phyloP scores from a whole-genome alignment of 2,329 filamentous ascomycete genomes.

The Diplocarpon rosae region DNA sequence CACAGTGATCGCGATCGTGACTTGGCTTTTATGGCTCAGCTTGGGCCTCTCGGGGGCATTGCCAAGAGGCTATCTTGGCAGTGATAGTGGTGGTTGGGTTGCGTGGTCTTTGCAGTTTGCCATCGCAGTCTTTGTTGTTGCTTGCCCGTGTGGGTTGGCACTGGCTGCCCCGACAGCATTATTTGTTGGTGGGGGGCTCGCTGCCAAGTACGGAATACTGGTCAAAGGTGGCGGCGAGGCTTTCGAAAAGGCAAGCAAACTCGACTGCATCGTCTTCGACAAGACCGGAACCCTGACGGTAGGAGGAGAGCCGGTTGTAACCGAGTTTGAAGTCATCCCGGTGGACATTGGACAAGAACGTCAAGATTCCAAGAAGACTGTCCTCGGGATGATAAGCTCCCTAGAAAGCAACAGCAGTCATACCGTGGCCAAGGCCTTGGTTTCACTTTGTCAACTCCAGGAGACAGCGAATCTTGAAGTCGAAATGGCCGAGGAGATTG shows the following conservation, averaged over 20 bases:
- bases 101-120: conserved; percentile 71
- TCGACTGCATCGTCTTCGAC: conserved; percentile 47
- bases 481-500: conserved; percentile 48
- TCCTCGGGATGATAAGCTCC: conserved; percentile 45
- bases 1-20: conserved; percentile 55
- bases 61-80: conserved; percentile 43
- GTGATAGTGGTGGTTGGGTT: conserved; percentile 45
- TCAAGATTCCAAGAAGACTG: conserved; percentile 10
- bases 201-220: conserved; percentile 44
- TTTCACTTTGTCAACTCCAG: conserved; percentile 44
- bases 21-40: conserved; percentile 61
- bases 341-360: conserved; percentile 11
- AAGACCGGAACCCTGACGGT: conserved; percentile 49
- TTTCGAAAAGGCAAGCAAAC: conserved; percentile 44
- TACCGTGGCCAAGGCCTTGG: conserved; percentile 61
- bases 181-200: conserved; percentile 46
- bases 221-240: conserved; percentile 49
- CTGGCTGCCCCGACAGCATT: conserved; percentile 48
- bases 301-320: conserved; percentile 59
- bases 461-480: conserved; percentile 27
- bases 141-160: conserved; percentile 50
- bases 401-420: conserved; percentile 66
- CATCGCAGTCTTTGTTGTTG: conserved; percentile 49
- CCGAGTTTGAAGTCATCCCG: conserved; percentile 17
- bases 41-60: conserved; percentile 50